Conservation (phyloP, 345 rosid genomes). For the Citrus maxima region DNA sequence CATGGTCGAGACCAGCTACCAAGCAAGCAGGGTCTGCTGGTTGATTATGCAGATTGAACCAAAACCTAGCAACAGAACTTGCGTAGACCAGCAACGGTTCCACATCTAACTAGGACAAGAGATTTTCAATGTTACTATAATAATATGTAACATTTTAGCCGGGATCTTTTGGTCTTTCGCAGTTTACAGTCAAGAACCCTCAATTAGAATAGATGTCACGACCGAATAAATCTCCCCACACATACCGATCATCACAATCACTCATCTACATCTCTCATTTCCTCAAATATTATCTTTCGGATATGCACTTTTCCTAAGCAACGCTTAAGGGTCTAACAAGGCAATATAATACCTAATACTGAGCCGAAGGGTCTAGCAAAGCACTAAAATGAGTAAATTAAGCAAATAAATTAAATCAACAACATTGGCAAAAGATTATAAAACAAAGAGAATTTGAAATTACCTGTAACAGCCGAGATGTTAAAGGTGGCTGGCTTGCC, state of each 20-base stretch:
- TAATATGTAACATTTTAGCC: neutral
- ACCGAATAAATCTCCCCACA: neutral
- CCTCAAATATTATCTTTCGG: neutral
- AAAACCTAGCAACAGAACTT: neutral
- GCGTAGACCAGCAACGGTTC: neutral
- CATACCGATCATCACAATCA: neutral
- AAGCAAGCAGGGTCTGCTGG: neutral
- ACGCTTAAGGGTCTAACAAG: neutral
- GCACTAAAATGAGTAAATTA: neutral
- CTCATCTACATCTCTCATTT: neutral
- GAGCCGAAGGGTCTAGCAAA: neutral
- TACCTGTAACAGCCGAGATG: constrained; percentile 61
- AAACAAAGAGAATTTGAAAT: neutral
- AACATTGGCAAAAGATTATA: neutral
- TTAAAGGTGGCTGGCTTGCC: constrained; percentile 55
- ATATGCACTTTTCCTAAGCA: neutral
- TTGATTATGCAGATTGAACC: neutral
- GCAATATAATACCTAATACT: neutral
- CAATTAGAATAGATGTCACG: neutral
- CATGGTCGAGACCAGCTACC: neutral
- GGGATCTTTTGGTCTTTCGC: neutral
- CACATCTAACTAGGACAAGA: too few species aligned
- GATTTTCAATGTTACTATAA: neutral
- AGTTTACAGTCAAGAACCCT: neutral
- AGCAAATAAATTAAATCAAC: neutral